These are phyloP conservation scores for Taphrina sp. DNA, from an alignment of 1,139 yeast species.

Conservation along the genomic window DNA sequence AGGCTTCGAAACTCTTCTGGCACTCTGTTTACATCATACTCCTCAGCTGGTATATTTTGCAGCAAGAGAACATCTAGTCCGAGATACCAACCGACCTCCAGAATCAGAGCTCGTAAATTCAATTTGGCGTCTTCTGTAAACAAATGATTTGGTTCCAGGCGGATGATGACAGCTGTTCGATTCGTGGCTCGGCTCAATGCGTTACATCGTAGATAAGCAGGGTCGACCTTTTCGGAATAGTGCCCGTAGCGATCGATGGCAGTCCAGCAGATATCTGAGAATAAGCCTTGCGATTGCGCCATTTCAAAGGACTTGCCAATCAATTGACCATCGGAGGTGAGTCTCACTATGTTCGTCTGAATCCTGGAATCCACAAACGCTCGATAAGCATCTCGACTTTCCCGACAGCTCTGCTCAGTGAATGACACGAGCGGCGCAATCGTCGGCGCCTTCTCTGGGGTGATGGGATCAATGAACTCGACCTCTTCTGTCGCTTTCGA, in stretches of 20 bases:
- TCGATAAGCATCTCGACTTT: constrained; percentile 2
- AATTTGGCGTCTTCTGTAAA: constrained; percentile 11
- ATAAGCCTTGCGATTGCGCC: not conserved
- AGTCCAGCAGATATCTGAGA: constrained; percentile 1
- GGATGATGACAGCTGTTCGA: constrained; percentile 15
- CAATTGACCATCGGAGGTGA: not conserved
- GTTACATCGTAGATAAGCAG: constrained; percentile 1
- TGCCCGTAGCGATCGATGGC: not conserved
- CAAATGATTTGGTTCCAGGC: constrained; percentile 15
- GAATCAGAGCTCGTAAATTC: constrained; percentile 13
- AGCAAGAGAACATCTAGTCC: constrained; percentile 8
- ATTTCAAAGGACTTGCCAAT: not conserved
- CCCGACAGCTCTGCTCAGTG: not conserved
- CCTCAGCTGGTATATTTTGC: constrained; percentile 5
- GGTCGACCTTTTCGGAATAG: not conserved
- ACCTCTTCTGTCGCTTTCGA: not conserved
- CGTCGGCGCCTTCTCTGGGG: not conserved
- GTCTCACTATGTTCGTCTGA: not conserved
- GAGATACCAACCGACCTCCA: constrained; percentile 18
- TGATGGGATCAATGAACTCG: not conserved
- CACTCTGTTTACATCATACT: constrained; percentile 1
- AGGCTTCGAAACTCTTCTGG: constrained; percentile 12
- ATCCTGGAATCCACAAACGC: constrained; percentile 1
- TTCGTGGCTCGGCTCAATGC: constrained; percentile 6
- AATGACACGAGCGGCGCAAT: not conserved